A percentile compares a stretch with the other conserved stretches of the same genome.
phyloP scores from a whole-genome alignment of 164 flowering plant genomes.

The Kalanchoe fedtschenkoi region DNA sequence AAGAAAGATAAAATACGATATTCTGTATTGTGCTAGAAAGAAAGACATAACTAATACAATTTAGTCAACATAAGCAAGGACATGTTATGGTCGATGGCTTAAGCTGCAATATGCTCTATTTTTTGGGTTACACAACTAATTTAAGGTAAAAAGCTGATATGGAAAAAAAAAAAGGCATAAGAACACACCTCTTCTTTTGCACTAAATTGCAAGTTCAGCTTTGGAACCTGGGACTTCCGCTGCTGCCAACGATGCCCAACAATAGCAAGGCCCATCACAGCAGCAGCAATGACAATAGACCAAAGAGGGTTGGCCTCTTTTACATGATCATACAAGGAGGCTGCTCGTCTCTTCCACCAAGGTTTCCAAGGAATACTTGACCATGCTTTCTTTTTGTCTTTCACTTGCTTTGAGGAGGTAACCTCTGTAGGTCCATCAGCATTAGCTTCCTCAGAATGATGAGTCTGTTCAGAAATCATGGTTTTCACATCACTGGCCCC shows the following conservation, averaged over 20 bases:
- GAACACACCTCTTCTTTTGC: constrained; percentile 50
- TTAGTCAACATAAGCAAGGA: too few relatives aligned
- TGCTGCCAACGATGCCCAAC: constrained; percentile 89
- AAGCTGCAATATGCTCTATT: too few relatives aligned
- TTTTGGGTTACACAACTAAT: too few relatives aligned
- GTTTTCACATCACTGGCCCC: constrained; percentile 23
- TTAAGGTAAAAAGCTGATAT: background rate
- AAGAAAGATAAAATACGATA: too few relatives aligned
- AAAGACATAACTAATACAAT: too few relatives aligned
- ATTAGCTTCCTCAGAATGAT: constrained; percentile 19
- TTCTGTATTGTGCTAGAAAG: too few relatives aligned
- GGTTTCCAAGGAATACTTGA: constrained; percentile 64
- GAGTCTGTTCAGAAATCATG: constrained; percentile 15
- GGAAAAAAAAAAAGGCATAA: too few relatives aligned
- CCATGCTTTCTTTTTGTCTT: constrained; percentile 27
- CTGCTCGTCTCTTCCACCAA: constrained; percentile 88
- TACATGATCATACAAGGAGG: constrained; percentile 61
- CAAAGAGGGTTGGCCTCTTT: constrained; percentile 76
- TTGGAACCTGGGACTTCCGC: constrained; percentile 70
- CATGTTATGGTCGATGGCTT: too few relatives aligned
- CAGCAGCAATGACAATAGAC: constrained; percentile 84
- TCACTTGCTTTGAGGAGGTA: constrained; percentile 14
- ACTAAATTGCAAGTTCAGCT: constrained; percentile 50
- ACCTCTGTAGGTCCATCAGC: constrained; percentile 13
- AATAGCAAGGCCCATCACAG: constrained; percentile 89